Conservation (phyloP, 768 basidiomycete species). For the Lyophyllum shimeji region DNA sequence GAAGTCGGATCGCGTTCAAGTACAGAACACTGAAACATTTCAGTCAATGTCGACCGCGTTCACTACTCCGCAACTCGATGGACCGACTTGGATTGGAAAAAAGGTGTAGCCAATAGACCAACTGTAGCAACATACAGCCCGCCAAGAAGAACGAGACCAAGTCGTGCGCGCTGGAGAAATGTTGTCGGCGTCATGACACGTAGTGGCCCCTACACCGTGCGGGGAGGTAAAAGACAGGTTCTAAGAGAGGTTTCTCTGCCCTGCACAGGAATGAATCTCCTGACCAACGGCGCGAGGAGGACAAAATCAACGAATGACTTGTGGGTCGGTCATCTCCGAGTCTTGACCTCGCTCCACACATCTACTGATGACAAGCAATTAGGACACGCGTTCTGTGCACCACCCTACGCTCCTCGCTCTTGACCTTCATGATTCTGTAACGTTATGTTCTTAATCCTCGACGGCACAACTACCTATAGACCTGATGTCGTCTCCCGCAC, state of each 20-base stretch:
- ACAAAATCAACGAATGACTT: neutral
- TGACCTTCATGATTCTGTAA: neutral
- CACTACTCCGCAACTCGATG: neutral
- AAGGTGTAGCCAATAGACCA: constrained; percentile 56
- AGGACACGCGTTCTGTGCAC: neutral
- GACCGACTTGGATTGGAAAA: constrained; percentile 69
- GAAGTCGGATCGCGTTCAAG: constrained; percentile 64
- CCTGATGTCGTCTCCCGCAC: neutral
- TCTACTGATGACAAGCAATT: no score
- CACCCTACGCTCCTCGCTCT: neutral
- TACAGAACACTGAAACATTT: constrained; percentile 40
- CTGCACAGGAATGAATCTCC: neutral
- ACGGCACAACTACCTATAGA: neutral
- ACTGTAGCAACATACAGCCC: constrained; percentile 54
- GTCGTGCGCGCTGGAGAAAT: constrained; percentile 17
- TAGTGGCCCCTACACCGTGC: neutral
- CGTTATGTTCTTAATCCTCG: neutral
- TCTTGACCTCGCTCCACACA: no score
- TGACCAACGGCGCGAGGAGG: no score
- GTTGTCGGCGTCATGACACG: constrained; percentile 7
- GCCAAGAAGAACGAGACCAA: constrained; percentile 43
- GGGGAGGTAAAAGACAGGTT: neutral
- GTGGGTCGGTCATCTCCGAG: neutral
- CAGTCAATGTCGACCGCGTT: neutral
- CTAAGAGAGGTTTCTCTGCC: neutral